Percentiles rank a stretch among this genome's conserved stretches.
Conservation (phyloP, 208 protist genomes). For the Leishmania amazonensis region DNA sequence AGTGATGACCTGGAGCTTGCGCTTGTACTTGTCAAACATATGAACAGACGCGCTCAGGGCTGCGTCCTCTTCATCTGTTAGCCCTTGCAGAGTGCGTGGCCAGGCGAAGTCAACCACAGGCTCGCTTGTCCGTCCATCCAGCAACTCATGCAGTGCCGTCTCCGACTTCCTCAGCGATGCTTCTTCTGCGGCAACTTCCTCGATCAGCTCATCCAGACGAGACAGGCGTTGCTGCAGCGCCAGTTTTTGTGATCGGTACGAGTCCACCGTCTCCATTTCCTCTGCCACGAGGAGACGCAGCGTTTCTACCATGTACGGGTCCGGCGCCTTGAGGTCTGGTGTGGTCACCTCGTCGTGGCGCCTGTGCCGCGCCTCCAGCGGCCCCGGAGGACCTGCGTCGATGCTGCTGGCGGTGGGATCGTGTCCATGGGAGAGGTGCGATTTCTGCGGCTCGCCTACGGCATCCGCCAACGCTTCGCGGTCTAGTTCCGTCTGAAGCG, state of each 20-base stretch:
- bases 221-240: slow-evolving; percentile 14
- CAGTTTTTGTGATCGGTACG: slow-evolving; percentile 18
- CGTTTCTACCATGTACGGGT: slow-evolving; percentile 4
- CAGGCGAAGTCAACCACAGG: slow-evolving; percentile 24
- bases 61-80: slow-evolving; percentile 45
- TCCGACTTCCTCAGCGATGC: slow-evolving; percentile 35
- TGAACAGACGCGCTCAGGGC: slow-evolving; percentile 33
- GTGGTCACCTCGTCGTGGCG: not conserved
- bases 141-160: slow-evolving; percentile 24
- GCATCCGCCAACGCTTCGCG: not conserved
- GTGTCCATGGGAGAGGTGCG: not conserved
- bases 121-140: slow-evolving; percentile 4
- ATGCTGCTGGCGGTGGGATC: not conserved
- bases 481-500: slow-evolving; percentile 3
- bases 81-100: slow-evolving; percentile 40
- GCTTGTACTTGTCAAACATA: slow-evolving; percentile 43
- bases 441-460: not conserved
- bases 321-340: not conserved
- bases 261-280: slow-evolving; percentile 13
- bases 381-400: not conserved
- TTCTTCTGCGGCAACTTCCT: slow-evolving; percentile 13
- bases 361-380: not conserved
- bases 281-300: slow-evolving; percentile 20
- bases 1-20: slow-evolving; percentile 20
- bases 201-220: slow-evolving; percentile 17